Evolutionary conservation across 805 yeast genomes (phyloP).

Genomic region (Sungouiella blattae): DNA sequence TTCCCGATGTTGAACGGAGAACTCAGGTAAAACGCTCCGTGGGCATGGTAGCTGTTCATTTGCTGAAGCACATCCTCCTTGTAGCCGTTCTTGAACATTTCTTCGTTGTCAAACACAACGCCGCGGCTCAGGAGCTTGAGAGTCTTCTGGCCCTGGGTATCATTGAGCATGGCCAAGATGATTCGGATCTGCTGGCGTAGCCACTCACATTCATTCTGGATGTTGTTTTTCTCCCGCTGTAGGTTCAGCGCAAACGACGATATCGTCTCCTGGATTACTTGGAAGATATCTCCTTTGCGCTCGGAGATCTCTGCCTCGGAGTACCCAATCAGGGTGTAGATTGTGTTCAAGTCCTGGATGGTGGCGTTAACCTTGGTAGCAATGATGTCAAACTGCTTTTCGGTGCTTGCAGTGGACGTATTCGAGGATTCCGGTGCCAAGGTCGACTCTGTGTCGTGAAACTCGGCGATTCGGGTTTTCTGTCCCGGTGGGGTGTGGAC

Average conservation of each 20-base stretch:
- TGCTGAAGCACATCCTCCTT: slow-evolving; percentile 22
- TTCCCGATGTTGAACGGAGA: slow-evolving; percentile 25
- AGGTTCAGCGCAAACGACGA: slow-evolving; percentile 17
- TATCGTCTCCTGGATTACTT: slow-evolving; percentile 47
- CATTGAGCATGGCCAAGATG: slow-evolving; percentile 39
- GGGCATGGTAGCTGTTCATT: slow-evolving; percentile 9
- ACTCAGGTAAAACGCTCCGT: slow-evolving; percentile 13
- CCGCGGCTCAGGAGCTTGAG: slow-evolving; percentile 22
- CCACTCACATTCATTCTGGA: slow-evolving; percentile 44
- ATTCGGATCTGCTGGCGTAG: slow-evolving; percentile 39
- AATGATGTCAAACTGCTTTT: slow-evolving; percentile 27
- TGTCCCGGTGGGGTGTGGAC: slow-evolving; percentile 1
- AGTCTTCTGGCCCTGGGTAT: slow-evolving; percentile 26
- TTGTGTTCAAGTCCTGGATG: slow-evolving; percentile 39
- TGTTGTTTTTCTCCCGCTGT: slow-evolving; percentile 31
- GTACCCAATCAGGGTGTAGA: slow-evolving; percentile 55
- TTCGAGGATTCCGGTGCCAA: slow-evolving; percentile 2
- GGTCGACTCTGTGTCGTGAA: slow-evolving; percentile 2
- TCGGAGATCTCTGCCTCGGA: slow-evolving; percentile 45
- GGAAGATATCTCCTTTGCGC: slow-evolving; percentile 50
- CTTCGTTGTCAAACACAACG: slow-evolving; percentile 26
- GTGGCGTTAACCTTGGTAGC: slow-evolving; percentile 34
- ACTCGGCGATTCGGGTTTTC: neutral
- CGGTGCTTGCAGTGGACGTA: slow-evolving; percentile 2
- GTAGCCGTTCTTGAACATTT: slow-evolving; percentile 27